A percentile compares a stretch with the other conserved stretches of the same genome.
These are phyloP conservation scores for Westerdykella ornata DNA, from an alignment of 2,329 filamentous ascomycete genomes.

Conservation along the genomic window DNA sequence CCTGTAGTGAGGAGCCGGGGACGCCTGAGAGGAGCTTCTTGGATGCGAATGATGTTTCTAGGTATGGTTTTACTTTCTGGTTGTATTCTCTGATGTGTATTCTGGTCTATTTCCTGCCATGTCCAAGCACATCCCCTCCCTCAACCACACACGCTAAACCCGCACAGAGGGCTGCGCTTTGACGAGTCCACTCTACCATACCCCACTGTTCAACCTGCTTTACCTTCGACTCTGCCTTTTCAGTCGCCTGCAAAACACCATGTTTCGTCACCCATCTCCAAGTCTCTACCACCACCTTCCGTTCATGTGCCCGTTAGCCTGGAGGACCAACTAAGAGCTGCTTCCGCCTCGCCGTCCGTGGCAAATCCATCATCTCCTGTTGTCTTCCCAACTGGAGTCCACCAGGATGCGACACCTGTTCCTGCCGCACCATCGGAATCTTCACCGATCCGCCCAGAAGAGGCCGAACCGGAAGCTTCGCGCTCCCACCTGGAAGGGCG, in stretches of 20 bases:
- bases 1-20: constrained; percentile 48
- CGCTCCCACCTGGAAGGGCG: constrained; percentile 13
- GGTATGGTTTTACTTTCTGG: constrained; percentile 40
- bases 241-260: constrained; percentile 19
- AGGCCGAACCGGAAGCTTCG: constrained; percentile 7
- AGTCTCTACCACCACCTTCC: constrained; percentile 5
- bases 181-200: constrained; percentile 49
- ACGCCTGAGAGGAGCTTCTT: constrained; percentile 51
- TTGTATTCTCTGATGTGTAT: constrained; percentile 2
- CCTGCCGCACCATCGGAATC: not conserved
- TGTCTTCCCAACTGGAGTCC: not conserved
- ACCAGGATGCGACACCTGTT: constrained; percentile 1
- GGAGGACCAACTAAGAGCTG: constrained; percentile 31
- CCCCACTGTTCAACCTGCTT: constrained; percentile 22
- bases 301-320: constrained; percentile 14
- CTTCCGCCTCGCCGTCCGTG: constrained; percentile 32
- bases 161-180: constrained; percentile 50
- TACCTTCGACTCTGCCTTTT: constrained; percentile 21
- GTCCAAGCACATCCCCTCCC: not conserved
- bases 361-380: constrained; percentile 18
- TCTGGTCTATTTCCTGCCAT: constrained; percentile 1
- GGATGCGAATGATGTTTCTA: constrained; percentile 51
- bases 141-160: no score
- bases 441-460: constrained; percentile 7
- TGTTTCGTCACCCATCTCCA: constrained; percentile 8